A percentile compares a stretch with the other conserved stretches of the same genome.
These are phyloP conservation scores for Silene latifolia DNA, from an alignment of 148 eudicot species.

Conservation along the genomic window DNA sequence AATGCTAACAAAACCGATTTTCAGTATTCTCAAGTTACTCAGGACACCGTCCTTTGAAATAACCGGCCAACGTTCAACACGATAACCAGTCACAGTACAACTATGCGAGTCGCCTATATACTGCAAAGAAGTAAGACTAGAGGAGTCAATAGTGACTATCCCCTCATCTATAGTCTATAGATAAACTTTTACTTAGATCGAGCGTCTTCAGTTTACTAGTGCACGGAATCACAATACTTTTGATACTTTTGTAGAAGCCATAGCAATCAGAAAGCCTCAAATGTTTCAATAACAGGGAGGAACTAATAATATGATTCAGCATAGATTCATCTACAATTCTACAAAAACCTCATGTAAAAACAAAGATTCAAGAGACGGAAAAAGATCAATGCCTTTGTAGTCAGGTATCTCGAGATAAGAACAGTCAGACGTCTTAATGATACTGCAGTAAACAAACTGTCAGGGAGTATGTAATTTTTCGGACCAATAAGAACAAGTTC, in stretches of 20 bases:
- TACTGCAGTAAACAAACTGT: not conserved
- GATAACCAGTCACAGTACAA: not conserved
- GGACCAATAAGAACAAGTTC: not conserved
- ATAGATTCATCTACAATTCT: not conserved
- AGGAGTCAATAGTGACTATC: not conserved
- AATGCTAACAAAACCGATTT: not conserved
- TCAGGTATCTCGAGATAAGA: not conserved
- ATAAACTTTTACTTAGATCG: not conserved
- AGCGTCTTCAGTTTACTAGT: not conserved
- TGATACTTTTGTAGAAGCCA: too few relatives aligned
- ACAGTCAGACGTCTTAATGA: not conserved
- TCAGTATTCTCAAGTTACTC: not conserved
- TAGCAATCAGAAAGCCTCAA: not conserved
- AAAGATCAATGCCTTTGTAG: not conserved
- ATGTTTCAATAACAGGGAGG: not conserved
- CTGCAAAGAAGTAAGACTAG: not conserved
- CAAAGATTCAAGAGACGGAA: not conserved
- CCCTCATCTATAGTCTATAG: not conserved
- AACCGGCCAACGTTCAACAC: not conserved
- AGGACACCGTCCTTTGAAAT: not conserved
- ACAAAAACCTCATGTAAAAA: too few relatives aligned
- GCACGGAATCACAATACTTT: not conserved
- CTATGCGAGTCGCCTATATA: not conserved
- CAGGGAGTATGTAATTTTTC: not conserved
- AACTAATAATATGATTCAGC: too few relatives aligned